phyloP scores from a whole-genome alignment of 2,329 filamentous ascomycete genomes.

The Teratosphaeria viscida region DNA sequence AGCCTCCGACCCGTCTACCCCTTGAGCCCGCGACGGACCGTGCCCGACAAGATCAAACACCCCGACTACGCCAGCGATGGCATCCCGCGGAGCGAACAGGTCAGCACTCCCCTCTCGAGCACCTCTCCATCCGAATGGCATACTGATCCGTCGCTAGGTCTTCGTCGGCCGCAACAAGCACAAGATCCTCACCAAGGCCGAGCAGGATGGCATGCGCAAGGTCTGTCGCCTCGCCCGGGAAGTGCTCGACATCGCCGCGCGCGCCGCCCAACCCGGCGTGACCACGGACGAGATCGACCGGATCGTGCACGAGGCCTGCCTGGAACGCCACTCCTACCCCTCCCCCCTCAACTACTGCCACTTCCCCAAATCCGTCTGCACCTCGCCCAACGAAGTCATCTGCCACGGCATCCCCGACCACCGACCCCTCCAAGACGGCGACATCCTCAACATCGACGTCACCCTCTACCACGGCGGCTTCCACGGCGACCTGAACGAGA shows the following conservation, averaged over 20 bases:
- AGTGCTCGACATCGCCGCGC: constrained; percentile 83
- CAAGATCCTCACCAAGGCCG: constrained; percentile 67
- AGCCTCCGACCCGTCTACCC: constrained; percentile 60
- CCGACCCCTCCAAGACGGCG: constrained; percentile 74
- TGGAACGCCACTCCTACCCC: constrained; percentile 87
- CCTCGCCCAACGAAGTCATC: constrained; percentile 92
- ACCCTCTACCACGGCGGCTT: constrained; percentile 90
- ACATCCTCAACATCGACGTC: constrained; percentile 95
- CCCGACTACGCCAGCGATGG: constrained; percentile 86
- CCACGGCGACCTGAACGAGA: constrained; percentile 95
- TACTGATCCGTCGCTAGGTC: constrained; percentile 14
- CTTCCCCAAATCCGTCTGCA: constrained; percentile 97
- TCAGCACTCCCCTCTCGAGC: constrained; percentile 38
- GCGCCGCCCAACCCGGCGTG: constrained; percentile 75
- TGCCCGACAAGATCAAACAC: constrained; percentile 70
- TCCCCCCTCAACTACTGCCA: constrained; percentile 91
- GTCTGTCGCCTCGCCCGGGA: constrained; percentile 80
- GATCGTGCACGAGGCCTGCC: constrained; percentile 85
- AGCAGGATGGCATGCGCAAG: constrained; percentile 83
- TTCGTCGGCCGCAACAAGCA: constrained; percentile 66
- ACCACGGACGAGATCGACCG: constrained; percentile 94
- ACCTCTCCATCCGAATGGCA: background rate
- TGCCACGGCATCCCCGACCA: constrained; percentile 97
- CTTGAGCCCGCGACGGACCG: constrained; percentile 59
- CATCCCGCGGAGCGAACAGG: constrained; percentile 55